Percentiles rank a stretch among this genome's conserved stretches.
These are phyloP conservation scores for Schrenkiella parvula DNA, from an alignment of 345 rosid genomes.

Conservation along the genomic window DNA sequence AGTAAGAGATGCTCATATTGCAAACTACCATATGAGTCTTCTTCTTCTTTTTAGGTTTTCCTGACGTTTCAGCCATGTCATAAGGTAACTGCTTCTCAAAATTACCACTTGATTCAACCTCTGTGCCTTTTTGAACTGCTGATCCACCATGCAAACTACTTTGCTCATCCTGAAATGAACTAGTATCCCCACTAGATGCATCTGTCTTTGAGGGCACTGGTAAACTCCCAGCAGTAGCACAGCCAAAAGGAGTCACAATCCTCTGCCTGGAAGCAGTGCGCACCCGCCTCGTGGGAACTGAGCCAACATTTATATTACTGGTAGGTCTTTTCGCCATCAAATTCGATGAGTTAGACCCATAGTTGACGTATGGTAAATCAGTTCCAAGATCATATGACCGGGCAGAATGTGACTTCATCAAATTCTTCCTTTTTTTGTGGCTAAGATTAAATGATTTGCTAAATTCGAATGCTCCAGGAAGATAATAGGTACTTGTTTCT, in stretches of 20 bases:
- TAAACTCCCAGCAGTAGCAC: constrained; percentile 49
- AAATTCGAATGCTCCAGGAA: constrained; percentile 57
- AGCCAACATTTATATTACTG: constrained; percentile 52
- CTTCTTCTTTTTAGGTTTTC: constrained; percentile 91
- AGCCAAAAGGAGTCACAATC: constrained; percentile 55
- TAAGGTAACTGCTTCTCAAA: constrained; percentile 67
- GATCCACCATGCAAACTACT: constrained; percentile 77
- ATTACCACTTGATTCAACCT: constrained; percentile 71
- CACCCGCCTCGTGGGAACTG: constrained; percentile 84
- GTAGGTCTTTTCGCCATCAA: constrained; percentile 66
- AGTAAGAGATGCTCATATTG: constrained; percentile 26
- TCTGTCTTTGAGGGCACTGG: constrained; percentile 62
- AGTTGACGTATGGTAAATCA: constrained; percentile 54
- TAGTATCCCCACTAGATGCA: constrained; percentile 97
- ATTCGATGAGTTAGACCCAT: constrained; percentile 47
- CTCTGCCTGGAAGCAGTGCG: constrained; percentile 91
- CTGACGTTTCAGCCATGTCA: constrained; percentile 71
- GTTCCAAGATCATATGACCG: constrained; percentile 61
- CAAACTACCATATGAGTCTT: constrained; percentile 64
- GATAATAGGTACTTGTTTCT: constrained; percentile 70
- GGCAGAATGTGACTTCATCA: constrained; percentile 45
- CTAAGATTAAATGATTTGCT: constrained; percentile 50
- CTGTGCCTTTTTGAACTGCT: constrained; percentile 63
- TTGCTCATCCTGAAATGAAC: constrained; percentile 92
- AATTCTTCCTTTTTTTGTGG: constrained; percentile 62